Conservation (phyloP, 2,329 filamentous ascomycete species). For the Septoria linicola region DNA sequence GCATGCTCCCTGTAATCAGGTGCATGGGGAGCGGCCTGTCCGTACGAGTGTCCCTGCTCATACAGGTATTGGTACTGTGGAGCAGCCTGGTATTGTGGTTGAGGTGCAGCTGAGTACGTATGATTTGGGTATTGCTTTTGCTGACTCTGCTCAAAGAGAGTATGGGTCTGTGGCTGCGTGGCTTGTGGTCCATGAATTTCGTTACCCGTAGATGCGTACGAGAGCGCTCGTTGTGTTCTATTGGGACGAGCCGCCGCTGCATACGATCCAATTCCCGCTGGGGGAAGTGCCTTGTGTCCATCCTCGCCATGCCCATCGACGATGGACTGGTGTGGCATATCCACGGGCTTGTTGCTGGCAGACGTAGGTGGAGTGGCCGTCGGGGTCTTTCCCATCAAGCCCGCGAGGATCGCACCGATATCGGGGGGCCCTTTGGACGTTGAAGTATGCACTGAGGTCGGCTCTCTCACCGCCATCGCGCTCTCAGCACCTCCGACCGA, state of each 20-base stretch:
- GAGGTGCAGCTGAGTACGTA: conserved; percentile 20
- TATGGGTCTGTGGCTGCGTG: too few relatives aligned
- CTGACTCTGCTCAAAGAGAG: too few relatives aligned
- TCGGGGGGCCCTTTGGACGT: conserved; percentile 25
- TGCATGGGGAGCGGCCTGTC: conserved; percentile 8
- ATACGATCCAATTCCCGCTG: not conserved
- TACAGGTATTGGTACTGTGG: conserved; percentile 30
- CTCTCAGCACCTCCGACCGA: conserved; percentile 25
- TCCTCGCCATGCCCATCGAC: not conserved
- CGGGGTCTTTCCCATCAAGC: conserved; percentile 25
- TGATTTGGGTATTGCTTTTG: not conserved
- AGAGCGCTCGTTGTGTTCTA: too few relatives aligned
- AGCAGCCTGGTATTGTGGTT: conserved; percentile 19
- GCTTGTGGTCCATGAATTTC: not conserved
- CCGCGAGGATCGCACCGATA: conserved; percentile 35
- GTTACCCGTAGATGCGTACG: not conserved
- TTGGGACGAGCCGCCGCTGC: too few relatives aligned
- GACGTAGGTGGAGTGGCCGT: conserved; percentile 21
- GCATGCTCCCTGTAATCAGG: conserved; percentile 14
- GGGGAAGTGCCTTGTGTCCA: not conserved
- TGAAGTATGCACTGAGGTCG: not conserved
- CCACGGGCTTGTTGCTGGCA: conserved; percentile 18
- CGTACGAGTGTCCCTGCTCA: conserved; percentile 27
- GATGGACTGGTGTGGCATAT: conserved; percentile 15
- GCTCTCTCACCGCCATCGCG: not conserved